Percentiles rank a stretch among this genome's conserved stretches.
Evolutionary conservation across 768 basidiomycete species (phyloP).

Genomic region (Kwoniella dejecticola): DNA sequence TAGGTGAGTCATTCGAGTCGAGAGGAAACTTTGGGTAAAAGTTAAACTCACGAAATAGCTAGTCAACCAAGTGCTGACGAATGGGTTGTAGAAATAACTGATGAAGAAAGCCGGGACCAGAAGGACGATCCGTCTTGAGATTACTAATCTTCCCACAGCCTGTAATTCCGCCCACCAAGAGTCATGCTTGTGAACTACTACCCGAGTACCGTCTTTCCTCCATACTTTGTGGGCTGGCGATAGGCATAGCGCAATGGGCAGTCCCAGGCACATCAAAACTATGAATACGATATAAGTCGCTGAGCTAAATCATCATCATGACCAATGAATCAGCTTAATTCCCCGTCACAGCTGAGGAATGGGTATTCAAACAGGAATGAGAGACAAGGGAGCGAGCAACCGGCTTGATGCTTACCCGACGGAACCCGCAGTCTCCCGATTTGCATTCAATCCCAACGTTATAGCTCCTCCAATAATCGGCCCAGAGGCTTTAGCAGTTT

Average conservation of each 20-base stretch:
- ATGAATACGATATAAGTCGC: constrained; percentile 41
- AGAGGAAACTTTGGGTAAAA: background rate
- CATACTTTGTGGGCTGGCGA: constrained; percentile 38
- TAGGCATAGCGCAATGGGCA: constrained; percentile 31
- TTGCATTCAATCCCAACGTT: constrained; percentile 46
- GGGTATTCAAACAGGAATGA: no score
- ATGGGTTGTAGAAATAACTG: constrained; percentile 40
- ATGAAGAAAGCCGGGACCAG: constrained; percentile 38
- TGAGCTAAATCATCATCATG: constrained; percentile 24
- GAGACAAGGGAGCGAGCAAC: no score
- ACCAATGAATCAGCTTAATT: background rate
- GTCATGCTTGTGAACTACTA: constrained; percentile 21
- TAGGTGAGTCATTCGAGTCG: no score
- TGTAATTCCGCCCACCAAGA: constrained; percentile 28
- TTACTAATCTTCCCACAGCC: constrained; percentile 25
- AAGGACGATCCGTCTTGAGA: constrained; percentile 23
- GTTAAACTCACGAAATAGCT: constrained; percentile 31
- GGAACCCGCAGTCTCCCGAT: constrained; percentile 30
- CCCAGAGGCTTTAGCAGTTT: constrained; percentile 39
- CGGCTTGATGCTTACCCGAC: constrained; percentile 29
- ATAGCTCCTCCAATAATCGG: constrained; percentile 51
- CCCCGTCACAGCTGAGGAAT: no score
- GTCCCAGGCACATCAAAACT: constrained; percentile 39
- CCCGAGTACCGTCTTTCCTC: constrained; percentile 32
- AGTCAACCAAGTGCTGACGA: constrained; percentile 39